phyloP scores from a whole-genome alignment of 2,329 filamentous ascomycete genomes.

The Macrophomina tecta region DNA sequence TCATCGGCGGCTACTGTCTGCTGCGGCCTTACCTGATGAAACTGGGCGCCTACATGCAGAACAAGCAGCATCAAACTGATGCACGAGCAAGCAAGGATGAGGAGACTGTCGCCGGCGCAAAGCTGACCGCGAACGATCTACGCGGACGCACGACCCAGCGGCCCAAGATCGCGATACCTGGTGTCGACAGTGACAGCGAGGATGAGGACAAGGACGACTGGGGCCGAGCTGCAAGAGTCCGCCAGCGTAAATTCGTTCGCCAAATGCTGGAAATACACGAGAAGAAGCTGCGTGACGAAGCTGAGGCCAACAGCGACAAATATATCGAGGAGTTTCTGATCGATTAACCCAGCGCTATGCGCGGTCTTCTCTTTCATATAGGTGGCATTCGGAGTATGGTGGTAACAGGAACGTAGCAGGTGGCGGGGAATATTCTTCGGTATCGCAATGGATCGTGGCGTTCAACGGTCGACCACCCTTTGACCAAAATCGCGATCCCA shows the following conservation, averaged over 20 bases:
- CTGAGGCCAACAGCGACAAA: conserved; percentile 73
- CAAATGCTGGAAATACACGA: conserved; percentile 69
- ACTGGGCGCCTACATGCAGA: conserved; percentile 66
- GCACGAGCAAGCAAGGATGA: conserved; percentile 42
- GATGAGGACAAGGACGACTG: conserved; percentile 56
- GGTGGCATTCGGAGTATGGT: conserved; percentile 1
- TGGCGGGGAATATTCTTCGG: conserved; percentile 2
- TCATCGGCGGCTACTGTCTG: conserved; percentile 76
- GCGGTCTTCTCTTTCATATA: not conserved
- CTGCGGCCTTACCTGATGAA: conserved; percentile 75
- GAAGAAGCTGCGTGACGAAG: conserved; percentile 56
- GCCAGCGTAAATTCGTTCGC: conserved; percentile 71
- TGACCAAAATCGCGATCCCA: not conserved
- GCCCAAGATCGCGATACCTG: conserved; percentile 59
- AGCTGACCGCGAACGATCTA: conserved; percentile 42
- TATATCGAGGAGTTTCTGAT: conserved; percentile 76
- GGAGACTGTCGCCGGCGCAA: conserved; percentile 48
- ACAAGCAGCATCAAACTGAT: conserved; percentile 65
- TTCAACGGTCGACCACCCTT: not conserved
- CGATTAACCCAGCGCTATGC: conserved; percentile 9
- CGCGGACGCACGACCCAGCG: conserved; percentile 41
- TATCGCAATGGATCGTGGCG: not conserved
- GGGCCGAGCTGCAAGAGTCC: conserved; percentile 73
- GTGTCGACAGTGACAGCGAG: conserved; percentile 58
- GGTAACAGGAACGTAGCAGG: conserved; percentile 2